These are phyloP conservation scores for Kodamaea neixiangensis DNA, from an alignment of 805 yeast species.

Conservation along the genomic window DNA sequence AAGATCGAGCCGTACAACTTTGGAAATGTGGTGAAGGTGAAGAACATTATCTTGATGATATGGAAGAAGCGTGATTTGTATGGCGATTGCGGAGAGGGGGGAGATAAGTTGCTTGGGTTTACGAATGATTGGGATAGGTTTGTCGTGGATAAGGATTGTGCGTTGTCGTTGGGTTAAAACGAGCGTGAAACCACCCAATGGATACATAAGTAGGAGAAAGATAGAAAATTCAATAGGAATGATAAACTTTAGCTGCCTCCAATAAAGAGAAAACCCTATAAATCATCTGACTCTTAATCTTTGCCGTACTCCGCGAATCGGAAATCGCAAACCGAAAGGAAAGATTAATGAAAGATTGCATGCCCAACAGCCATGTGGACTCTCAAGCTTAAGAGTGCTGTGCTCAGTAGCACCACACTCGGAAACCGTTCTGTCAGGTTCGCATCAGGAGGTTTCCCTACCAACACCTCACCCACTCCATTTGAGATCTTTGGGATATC, in stretches of 20 bases:
- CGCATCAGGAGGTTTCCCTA: slow-evolving; percentile 52
- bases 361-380: too few species aligned
- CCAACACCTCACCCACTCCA: slow-evolving; percentile 58
- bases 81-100: slow-evolving; percentile 19
- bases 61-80: slow-evolving; percentile 34
- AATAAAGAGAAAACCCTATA: too few species aligned
- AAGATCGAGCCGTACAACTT: slow-evolving; percentile 25
- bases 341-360: too few species aligned
- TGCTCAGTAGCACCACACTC: too few species aligned
- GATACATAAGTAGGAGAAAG: too few species aligned
- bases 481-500: slow-evolving; percentile 56
- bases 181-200: not conserved
- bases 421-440: too few species aligned
- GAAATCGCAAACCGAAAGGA: too few species aligned
- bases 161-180: slow-evolving; percentile 5
- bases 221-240: too few species aligned
- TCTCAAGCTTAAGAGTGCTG: too few species aligned
- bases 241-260: too few species aligned
- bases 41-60: slow-evolving; percentile 21
- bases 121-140: slow-evolving; percentile 34
- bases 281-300: too few species aligned
- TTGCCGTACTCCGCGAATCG: too few species aligned
- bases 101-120: slow-evolving; percentile 22
- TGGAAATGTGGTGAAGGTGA: slow-evolving; percentile 30
- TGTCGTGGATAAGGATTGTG: slow-evolving; percentile 25